Base-by-base conservation (phyloP, 2,329 filamentous ascomycete genomes). In the Hypoxylon sp. region DNA sequence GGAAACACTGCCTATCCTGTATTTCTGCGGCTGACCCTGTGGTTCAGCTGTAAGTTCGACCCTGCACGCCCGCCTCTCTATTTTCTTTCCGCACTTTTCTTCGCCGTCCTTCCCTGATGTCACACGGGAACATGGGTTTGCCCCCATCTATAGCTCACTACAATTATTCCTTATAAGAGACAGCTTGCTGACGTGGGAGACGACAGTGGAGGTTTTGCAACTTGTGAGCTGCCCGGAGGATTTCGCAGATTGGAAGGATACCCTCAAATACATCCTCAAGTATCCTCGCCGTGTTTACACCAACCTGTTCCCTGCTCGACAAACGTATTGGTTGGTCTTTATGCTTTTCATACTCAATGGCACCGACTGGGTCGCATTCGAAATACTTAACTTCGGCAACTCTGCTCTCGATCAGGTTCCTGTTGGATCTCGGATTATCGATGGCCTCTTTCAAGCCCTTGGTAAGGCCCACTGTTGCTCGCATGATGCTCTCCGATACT, bases 1-100 rank as follows among this genome's bases (percentile, higher is more conserved):
- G 87, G 87, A 3, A 88, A 89, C 43, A 89, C 87, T 3, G 83
- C 84, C 0, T 89, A 87, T 65, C 87, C 87, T 0, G 77, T 87
- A 47, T 84, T 89, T 57, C 72, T 90, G 10, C 80, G 87, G 3
- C 75, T 88, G 8, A 79, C 81, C 13, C 74, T 89, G 8, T 88
- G 85, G 83, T 69, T 68, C 2, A 73, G 81, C 48, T 72, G 60
- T 63, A 63, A 58, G 60, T 60, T 33, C 29, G 1, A 23, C 20
- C 7, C 29, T 35, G 3, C 10, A 13, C 11, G 11, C n/a, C n/a
- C n/a, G 13, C 8, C 20, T 17, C 23, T 23, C 17, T 46, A 7
- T 18, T 18, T 17, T 8, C 13, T 15, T 9, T 7, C 4, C 31
- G 5, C 21, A 6, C 9, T 13, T 24, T 9, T 10, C 7, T 11